A percentile compares a stretch with the other conserved stretches of the same genome.
phyloP scores from a whole-genome alignment of 495 filamentous ascomycete genomes.

The Darksidea phi region DNA sequence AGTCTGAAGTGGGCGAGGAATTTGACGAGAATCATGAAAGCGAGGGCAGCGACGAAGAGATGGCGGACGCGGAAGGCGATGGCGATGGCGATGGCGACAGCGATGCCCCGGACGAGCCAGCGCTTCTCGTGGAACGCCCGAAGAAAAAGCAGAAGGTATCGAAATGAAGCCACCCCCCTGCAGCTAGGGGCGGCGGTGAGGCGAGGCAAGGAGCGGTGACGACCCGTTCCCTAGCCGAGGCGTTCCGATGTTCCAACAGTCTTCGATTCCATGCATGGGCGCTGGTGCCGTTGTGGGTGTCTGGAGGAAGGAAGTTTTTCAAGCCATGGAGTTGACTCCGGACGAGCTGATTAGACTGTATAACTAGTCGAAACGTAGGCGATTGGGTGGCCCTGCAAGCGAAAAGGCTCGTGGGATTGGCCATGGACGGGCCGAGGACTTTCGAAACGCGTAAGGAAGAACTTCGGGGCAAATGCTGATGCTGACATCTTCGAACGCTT shows the following conservation, averaged over 20 bases:
- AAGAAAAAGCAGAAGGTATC: slow-evolving; percentile 68
- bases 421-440: slow-evolving; percentile 11
- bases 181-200: not conserved
- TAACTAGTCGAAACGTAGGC: slow-evolving; percentile 7
- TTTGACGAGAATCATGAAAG: slow-evolving; percentile 89
- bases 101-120: slow-evolving; percentile 34
- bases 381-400: slow-evolving; percentile 1
- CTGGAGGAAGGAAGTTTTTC: not conserved
- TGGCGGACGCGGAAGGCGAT: slow-evolving; percentile 56
- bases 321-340: slow-evolving; percentile 12
- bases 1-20: slow-evolving; percentile 95
- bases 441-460: not conserved
- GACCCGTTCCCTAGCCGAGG: not conserved
- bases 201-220: slow-evolving; percentile 15
- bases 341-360: not conserved
- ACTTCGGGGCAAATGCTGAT: slow-evolving; percentile 17
- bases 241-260: slow-evolving; percentile 1
- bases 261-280: slow-evolving; percentile 14
- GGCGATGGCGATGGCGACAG: slow-evolving; percentile 37
- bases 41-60: slow-evolving; percentile 67
- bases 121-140: slow-evolving; percentile 56
- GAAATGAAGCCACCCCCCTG: slow-evolving; percentile 10
- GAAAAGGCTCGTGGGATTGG: not conserved
- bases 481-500: slow-evolving; percentile 3
- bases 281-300: not conserved